Base-by-base conservation (phyloP, 2,329 filamentous ascomycete species). In the Talaromyces sp. region DNA sequence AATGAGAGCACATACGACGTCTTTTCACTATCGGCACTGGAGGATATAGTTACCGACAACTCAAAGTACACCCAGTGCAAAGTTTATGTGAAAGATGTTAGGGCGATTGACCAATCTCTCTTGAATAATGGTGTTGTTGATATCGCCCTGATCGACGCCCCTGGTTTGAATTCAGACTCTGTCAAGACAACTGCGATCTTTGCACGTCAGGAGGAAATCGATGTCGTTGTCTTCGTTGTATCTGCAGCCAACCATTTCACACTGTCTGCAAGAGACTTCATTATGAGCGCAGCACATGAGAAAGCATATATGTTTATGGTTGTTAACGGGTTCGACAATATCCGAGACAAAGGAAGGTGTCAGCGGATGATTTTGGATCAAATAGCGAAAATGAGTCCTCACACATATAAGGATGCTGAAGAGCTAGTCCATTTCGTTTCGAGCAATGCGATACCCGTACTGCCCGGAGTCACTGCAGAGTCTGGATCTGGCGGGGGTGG, bases 231-330 rank as follows among this genome's bases (percentile, higher is more conserved):
- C 0, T 99, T 99, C 67, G 94, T 99, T 35, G 94, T 99, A 5
- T 97, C 92, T 10, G 94, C 94, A 2, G 91, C 93, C 25, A 99
- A 99, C 64, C 94, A 99, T 74, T 97, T 99, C 70, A 99, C 94
- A 0, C 85, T 96, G 56, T 96, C 94, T 0, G 92, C 94, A n/a
- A 95, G 89, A 74, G 94, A 99, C 67, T 99, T 99, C 69, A 96
- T 99, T 62, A 89, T 89, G 80, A 93, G 93, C 53, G 94, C 94
- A 1, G 94, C 94, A 0, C 86, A 93, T 40, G 94, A 99, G 70
- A 99, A 99, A 75, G 93, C 94, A 0, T 99, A 99, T 70, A 92
- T 99, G 62, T 99, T 99, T 73, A 96, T 99, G 73, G 94, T 99
- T 13, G 94, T 99, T 64, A 99, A 99, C 70, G 92, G 93, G 17